Percentiles rank a stretch among this genome's conserved stretches.
Conservation (phyloP, 2,329 filamentous ascomycete species). For the Helminthosporium solani region DNA sequence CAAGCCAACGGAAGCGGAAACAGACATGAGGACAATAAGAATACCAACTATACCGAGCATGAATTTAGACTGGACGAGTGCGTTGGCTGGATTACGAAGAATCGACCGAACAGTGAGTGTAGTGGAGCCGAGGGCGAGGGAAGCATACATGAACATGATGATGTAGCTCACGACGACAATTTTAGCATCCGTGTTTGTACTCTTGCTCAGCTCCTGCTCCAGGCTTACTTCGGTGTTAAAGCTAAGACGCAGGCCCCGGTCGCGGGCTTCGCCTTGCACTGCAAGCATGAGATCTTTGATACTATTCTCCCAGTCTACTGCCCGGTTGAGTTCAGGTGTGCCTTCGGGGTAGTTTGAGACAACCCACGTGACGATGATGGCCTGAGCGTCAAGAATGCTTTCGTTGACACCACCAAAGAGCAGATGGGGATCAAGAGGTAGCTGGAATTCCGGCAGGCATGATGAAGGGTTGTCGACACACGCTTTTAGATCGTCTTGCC, state of each 20-base stretch:
- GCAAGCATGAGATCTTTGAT: conserved; percentile 72
- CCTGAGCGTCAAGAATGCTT: conserved; percentile 68
- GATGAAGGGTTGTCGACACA: conserved; percentile 76
- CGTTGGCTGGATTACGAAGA: conserved; percentile 76
- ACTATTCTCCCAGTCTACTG: conserved; percentile 86
- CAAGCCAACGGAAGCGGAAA: conserved; percentile 88
- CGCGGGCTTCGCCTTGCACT: conserved; percentile 76
- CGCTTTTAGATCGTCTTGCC: conserved; percentile 69
- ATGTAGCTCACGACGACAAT: conserved; percentile 96
- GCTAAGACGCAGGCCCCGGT: conserved; percentile 79
- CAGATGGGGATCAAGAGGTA: conserved; percentile 82
- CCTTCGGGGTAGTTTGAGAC: conserved; percentile 82
- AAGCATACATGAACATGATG: conserved; percentile 98
- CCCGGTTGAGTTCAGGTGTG: conserved; percentile 66
- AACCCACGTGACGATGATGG: conserved; percentile 92
- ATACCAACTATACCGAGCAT: conserved; percentile 93
- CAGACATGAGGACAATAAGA: conserved; percentile 94
- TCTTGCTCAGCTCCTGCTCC: conserved; percentile 95
- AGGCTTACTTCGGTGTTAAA: conserved; percentile 95
- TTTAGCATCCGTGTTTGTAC: conserved; percentile 95
- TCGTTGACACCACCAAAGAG: conserved; percentile 78
- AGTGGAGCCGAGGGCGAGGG: conserved; percentile 85
- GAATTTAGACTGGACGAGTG: conserved; percentile 94
- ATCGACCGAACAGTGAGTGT: conserved; percentile 76
- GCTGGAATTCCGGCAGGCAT: conserved; percentile 85